phyloP scores from a whole-genome alignment of 1,139 yeast species.

The Kodamaea anthophila region DNA sequence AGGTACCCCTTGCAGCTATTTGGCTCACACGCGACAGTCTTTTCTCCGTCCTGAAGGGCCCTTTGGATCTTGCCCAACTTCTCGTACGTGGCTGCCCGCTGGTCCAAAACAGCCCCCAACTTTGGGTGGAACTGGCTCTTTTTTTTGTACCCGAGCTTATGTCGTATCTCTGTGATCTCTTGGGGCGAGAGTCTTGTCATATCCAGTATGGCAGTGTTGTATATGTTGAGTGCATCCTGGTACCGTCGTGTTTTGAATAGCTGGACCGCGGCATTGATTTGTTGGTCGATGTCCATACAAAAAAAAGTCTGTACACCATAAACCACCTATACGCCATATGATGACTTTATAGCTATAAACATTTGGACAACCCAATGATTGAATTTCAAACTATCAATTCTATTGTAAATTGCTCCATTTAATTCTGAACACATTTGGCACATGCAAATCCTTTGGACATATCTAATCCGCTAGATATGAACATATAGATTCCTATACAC shows the following conservation, averaged over 20 bases:
- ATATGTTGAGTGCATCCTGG: constrained; percentile 10
- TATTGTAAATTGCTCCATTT: too few relatives aligned
- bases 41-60: constrained; percentile 44
- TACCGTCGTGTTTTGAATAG: constrained; percentile 3
- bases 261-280: constrained; percentile 2
- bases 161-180: constrained; percentile 17
- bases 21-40: constrained; percentile 43
- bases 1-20: constrained; percentile 55
- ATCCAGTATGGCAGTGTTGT: constrained; percentile 14
- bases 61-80: constrained; percentile 33
- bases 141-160: constrained; percentile 14
- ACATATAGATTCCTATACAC: too few relatives aligned
- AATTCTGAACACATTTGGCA: too few relatives aligned
- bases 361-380: too few relatives aligned
- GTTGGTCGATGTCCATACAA: constrained; percentile 1
- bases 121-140: constrained; percentile 18
- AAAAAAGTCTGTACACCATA: too few relatives aligned
- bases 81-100: constrained; percentile 54
- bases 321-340: too few relatives aligned
- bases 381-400: too few relatives aligned
- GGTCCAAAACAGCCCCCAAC: constrained; percentile 34
- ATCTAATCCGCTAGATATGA: too few relatives aligned
- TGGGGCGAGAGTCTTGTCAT: constrained; percentile 6
- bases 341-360: too few relatives aligned
- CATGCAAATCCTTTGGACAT: too few relatives aligned